Percentiles rank a stretch among this genome's conserved stretches.
Conservation (phyloP, 179 eudicot species). For the Sideroxylon spinosum region DNA sequence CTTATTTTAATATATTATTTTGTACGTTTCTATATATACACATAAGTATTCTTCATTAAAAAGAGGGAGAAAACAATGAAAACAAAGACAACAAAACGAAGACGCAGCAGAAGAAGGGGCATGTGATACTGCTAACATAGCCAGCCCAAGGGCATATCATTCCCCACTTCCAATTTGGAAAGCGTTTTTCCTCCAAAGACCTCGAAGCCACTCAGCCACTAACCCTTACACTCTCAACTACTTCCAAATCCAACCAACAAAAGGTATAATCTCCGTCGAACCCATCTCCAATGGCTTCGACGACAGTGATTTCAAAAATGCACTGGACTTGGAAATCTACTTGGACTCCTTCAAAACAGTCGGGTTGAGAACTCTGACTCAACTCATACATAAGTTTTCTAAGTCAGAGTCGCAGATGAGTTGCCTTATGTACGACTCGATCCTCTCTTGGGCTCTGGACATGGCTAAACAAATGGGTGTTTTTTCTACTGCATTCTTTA, state of each 20-base stretch:
- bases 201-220: conserved; percentile 34
- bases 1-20: no score
- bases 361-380: conserved; percentile 21
- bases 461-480: conserved; percentile 24
- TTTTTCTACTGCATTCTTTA: conserved; percentile 16
- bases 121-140: conserved; percentile 34
- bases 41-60: no score
- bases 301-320: conserved; percentile 17
- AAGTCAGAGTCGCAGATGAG: conserved; percentile 4
- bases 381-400: conserved; percentile 21
- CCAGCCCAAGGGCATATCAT: conserved; percentile 46
- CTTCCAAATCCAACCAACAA: background rate
- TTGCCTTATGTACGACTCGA: conserved; percentile 22
- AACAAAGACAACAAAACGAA: background rate
- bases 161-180: conserved; percentile 42
- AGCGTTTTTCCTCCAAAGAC: conserved; percentile 33
- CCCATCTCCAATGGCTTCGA: conserved; percentile 30
- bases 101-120: conserved; percentile 13
- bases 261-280: conserved; percentile 19
- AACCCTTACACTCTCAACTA: conserved; percentile 23
- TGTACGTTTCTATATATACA: no score
- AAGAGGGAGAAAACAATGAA: no score
- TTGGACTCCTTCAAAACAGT: conserved; percentile 18
- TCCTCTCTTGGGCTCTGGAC: conserved; percentile 24
- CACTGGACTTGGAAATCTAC: conserved; percentile 19